Evolutionary conservation across 2,329 filamentous ascomycete species (phyloP), one percentile per base, ranked within the genome.

Genomic region (Phialophora verrucosa): DNA sequence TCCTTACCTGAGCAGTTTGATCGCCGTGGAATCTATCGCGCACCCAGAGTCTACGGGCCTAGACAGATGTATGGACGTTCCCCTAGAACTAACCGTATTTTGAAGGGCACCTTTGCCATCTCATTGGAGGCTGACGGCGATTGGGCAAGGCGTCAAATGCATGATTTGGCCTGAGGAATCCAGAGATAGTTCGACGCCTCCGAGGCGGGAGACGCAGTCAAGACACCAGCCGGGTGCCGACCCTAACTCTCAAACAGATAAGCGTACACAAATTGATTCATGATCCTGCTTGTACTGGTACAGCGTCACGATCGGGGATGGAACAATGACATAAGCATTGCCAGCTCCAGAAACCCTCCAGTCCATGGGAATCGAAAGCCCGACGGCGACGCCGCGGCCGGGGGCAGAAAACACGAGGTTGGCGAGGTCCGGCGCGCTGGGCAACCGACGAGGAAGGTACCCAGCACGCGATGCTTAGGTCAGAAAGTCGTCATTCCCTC

Each of bases 1-100:
- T 70, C 38, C 60, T 70, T 70, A 70, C 38, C 62, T 70, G 62
- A 70, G 65, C 68, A 66, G 60, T 67, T 59, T 31, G 49, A 66
- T 53, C 42, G 51, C 51, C 10, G 63, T 70, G 49, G 68, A 66
- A 65, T 20, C 42, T 57, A 58, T 55, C 54, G 44, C 35, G 60
- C 47, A 63, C 59, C 35, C 47, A 56, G 35, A 60, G 51, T 14
- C 59, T 59, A 59, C 23, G 25, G 42, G 44, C 27, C 58, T 53
- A 59, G 50, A 54, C 44, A 55, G 47, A 53, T 31, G 44, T 14
- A 53, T 66, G 59, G 63, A 50, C 53, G 25, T 11, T 50, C 38
- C 31, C 27, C 23, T 27, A 27, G 49, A 27, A 53, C 68, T 67
- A 69, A 67, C 68, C 65, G 31, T 12, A 56, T 63, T 27, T 50